phyloP scores from a whole-genome alignment of 2,329 filamentous ascomycete species.

The Fusarium austroafricanum region DNA sequence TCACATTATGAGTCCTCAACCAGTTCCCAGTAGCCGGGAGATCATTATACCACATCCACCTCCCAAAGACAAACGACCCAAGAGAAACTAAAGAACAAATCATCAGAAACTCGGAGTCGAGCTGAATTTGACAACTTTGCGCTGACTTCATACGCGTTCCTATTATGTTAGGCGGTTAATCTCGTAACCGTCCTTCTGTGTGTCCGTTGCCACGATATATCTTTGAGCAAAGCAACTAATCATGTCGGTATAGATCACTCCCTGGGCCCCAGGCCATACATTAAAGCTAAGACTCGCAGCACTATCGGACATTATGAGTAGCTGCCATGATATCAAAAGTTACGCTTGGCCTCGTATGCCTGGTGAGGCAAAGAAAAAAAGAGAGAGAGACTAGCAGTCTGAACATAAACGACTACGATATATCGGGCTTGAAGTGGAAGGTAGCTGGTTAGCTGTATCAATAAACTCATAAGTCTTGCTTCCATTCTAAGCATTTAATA shows the following conservation, averaged over 20 bases:
- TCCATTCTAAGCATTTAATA: background rate
- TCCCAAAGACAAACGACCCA: background rate
- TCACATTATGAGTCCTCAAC: background rate
- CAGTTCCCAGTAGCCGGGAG: background rate
- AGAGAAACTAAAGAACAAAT: too few species aligned
- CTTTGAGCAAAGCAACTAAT: background rate
- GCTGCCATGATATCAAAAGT: background rate
- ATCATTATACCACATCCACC: background rate
- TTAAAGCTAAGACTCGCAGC: background rate
- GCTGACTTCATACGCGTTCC: background rate
- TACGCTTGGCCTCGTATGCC: background rate
- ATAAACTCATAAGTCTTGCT: background rate
- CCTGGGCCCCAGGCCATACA: background rate
- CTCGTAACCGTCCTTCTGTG: too few species aligned
- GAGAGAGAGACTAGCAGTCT: too few species aligned
- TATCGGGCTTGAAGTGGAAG: background rate
- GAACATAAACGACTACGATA: too few species aligned
- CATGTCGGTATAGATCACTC: too few species aligned
- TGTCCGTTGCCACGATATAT: background rate
- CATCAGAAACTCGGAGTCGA: background rate
- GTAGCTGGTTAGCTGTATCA: background rate
- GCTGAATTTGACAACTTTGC: background rate
- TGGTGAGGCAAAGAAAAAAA: background rate
- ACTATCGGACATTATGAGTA: too few species aligned
- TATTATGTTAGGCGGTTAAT: background rate